Evolutionary conservation across 176 grass and related monocot genomes (phyloP), one percentile per base, ranked within the genome.

Genomic region (Thinopyrum elongatum): DNA sequence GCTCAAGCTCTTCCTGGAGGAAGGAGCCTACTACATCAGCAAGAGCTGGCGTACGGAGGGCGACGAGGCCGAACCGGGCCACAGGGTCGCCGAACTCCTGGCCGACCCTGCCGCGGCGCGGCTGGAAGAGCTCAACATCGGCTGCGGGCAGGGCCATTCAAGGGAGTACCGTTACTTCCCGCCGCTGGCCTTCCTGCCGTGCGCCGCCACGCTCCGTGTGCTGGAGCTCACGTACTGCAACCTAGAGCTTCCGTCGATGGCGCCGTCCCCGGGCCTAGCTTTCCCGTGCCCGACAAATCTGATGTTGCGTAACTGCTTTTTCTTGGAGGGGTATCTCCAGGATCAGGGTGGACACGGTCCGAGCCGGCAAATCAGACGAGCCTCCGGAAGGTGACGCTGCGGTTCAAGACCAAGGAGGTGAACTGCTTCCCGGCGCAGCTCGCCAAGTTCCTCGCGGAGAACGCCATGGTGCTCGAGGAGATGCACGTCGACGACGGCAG

Each of bases 151-250:
- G 19, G 34, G 21, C 34, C 19, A n/a, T 12, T 0, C 8, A 4
- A 34, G 3, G 1, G 65, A 68, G 16, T 8, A 68, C 16, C 31
- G 30, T 16, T 23, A 72, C 69, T 38, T 2, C 35, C 36, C 21
- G 21, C 36, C 19, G 22, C 36, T 72, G 36, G 21, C 34, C 0
- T 42, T 36, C 69, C 69, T 39, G 36, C 69, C 69, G 35, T 72
- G 69, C 22, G 69, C 69, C n/a, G 38, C 6, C 38, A 73, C 70
- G 70, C 36, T 73, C 10, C 70, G 70, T n/a, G 22, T 44, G 70
- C 70, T 73, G n/a, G 38, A 73, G 10, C 70, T 73, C 21, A 25
- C 39, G 2, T 0, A 14, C 36, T 46, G 70, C 6, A 44, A 44
- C n/a, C 38, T 73, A 6, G 38, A 41, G 12, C 70, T 39, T 3